Base-by-base conservation (phyloP, 306 rosid species). In the Boehmeria nivea region DNA sequence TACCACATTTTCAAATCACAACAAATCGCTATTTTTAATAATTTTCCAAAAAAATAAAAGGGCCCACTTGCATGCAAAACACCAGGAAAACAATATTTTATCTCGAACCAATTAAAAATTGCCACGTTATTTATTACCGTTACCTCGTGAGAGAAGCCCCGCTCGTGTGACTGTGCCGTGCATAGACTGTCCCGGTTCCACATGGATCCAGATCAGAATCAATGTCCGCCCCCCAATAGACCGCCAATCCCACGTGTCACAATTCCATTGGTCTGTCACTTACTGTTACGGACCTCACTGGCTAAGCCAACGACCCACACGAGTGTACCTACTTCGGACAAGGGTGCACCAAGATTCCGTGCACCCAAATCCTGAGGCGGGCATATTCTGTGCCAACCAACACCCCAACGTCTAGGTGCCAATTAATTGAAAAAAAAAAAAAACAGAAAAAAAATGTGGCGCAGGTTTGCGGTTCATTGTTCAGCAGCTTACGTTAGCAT, bases 401-500 rank as follows among this genome's bases (percentile, higher is more conserved):
- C n/a, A n/a, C n/a, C n/a, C n/a, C n/a, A n/a, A n/a, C n/a, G n/a
- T n/a, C n/a, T n/a, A n/a, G n/a, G 39, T 69, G 65, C 65, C 68
- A 65, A 54, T 67, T 2, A 61, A 51, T 33, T 33, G 11, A 33
- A n/a, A n/a, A n/a, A n/a, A n/a, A n/a, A n/a, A n/a, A n/a, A n/a
- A 4, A 33, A 5, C 11, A 5, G 38, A 17, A 3, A 34, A 13
- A 14, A 15, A 4, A 10, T 17, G 25, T 21, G 61, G 54, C 68
- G 54, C 57, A 60, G 73, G 6, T 51, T 65, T 17, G 49, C 43
- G 15, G 24, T 6, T 55, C 11, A 12, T 53, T 70, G 44, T 43
- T 59, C 68, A 34, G 59, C 54, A n/a, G 52, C 61, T 45, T 42
- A 70, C 62, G 63, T 38, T 53, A 59, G 52, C 45, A 33, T 11